Conservation (phyloP, 2,329 filamentous ascomycete genomes). For the Diplodia scrobiculata region DNA sequence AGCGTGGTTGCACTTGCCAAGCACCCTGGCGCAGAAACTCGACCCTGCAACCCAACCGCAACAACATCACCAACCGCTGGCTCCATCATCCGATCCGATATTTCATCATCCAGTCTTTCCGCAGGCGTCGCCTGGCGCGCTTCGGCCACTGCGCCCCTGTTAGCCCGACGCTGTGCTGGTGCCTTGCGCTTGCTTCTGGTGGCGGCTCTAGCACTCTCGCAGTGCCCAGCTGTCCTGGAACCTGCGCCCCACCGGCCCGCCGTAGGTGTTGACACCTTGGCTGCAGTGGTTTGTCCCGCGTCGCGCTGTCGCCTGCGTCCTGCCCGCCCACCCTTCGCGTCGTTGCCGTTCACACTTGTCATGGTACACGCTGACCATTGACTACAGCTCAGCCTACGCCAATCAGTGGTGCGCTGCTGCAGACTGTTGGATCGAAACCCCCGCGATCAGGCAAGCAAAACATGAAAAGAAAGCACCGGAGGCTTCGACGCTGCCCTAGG, state of each 20-base stretch:
- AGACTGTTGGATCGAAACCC: neutral
- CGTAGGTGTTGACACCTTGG: neutral
- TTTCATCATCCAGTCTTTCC: neutral
- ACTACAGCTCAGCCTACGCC: neutral
- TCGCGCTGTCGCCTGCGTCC: neutral
- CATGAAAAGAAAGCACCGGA: neutral
- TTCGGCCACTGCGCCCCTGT: conserved; percentile 1
- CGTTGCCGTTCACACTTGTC: neutral
- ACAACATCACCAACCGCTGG: too few species aligned
- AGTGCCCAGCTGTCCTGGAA: neutral
- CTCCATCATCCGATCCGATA: too few species aligned
- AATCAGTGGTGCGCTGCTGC: neutral
- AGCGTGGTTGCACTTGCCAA: too few species aligned
- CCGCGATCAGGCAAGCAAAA: neutral
- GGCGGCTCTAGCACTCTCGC: neutral
- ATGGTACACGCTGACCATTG: neutral
- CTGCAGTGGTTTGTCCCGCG: neutral
- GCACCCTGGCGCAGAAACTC: too few species aligned
- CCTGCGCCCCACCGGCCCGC: neutral
- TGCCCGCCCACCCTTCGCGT: too few species aligned
- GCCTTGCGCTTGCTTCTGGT: neutral
- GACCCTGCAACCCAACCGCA: too few species aligned
- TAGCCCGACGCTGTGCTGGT: neutral
- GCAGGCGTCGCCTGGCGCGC: neutral
- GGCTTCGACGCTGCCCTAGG: too few species aligned